A percentile compares a stretch with the other conserved stretches of the same genome.
Conservation (phyloP, 2,329 filamentous ascomycete genomes). For the Corinectria fuckeliana region DNA sequence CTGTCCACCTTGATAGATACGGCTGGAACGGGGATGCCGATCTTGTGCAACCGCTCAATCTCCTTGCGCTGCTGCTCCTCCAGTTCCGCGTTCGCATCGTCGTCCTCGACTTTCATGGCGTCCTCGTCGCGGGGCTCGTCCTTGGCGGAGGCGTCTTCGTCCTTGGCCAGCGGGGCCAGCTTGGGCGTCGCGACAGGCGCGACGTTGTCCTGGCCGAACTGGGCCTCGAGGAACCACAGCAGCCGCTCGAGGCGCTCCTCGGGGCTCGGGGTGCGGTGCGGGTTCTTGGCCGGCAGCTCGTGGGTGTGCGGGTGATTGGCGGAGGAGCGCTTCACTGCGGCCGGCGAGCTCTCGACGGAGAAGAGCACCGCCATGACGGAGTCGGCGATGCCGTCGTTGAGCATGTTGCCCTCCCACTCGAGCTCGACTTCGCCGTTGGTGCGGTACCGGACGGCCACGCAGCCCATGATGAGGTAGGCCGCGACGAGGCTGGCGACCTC, state of each 20-base stretch:
- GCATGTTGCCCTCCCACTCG: conserved; percentile 97
- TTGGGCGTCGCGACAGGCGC: conserved; percentile 74
- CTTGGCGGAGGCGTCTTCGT: conserved; percentile 43
- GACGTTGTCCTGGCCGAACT: conserved; percentile 87
- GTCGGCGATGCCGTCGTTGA: conserved; percentile 98
- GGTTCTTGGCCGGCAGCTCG: conserved; percentile 64
- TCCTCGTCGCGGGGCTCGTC: conserved; percentile 48
- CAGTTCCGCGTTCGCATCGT: conserved; percentile 51
- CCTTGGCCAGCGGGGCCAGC: conserved; percentile 51
- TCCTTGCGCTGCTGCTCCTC: conserved; percentile 70
- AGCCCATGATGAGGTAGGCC: conserved; percentile 84
- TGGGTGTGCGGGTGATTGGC: conserved; percentile 44
- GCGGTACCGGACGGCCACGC: conserved; percentile 80
- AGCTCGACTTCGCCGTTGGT: conserved; percentile 82
- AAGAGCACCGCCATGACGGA: conserved; percentile 92
- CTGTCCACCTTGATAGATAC: conserved; percentile 88
- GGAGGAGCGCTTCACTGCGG: conserved; percentile 79
- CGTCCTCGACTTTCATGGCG: conserved; percentile 43
- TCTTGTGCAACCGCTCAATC: conserved; percentile 76
- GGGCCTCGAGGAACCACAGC: conserved; percentile 95
- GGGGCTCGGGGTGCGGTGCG: conserved; percentile 73
- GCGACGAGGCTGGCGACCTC: conserved; percentile 63
- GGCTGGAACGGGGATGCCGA: conserved; percentile 91
- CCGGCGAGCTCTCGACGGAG: conserved; percentile 91
- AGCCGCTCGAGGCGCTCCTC: conserved; percentile 83